Evolutionary conservation across 2,329 filamentous ascomycete species (phyloP), one percentile per base, ranked within the genome.

Genomic region (Purpureocillium lavendulum): DNA sequence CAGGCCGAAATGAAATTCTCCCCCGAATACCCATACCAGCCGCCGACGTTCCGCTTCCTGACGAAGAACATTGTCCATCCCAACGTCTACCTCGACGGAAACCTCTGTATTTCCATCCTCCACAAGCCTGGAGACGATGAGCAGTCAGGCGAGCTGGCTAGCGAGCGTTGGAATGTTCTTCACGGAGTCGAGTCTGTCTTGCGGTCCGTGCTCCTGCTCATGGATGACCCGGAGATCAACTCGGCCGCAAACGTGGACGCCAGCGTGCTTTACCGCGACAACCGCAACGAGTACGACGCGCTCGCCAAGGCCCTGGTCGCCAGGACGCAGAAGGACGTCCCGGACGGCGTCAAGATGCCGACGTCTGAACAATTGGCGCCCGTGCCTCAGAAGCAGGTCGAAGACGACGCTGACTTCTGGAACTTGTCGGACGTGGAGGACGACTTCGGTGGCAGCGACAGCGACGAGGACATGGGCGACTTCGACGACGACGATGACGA

Each of bases 191-290:
- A 97, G 66, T 94, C 88, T 3, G 89, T 98, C 29, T 75, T 98
- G 14, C 87, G 94, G 45, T 95, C 87, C 8, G 86, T 97, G 14
- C 76, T 97, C 7, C 83, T 92, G 6, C 77, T 98, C 3, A 79
- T 98, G 40, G 92, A 97, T 58, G 87, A 95, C 52, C 87, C 90
- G 12, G 90, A 98, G 62, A 87, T 94, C 53, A 87, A 81, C 51
- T 95, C 88, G 0, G 87, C 92, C 0, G 92, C 90, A 46, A 97
- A 97, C 58, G 89, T 97, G 40, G 90, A 97, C 51, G 90, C 92
- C 2, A 80, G 87, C 41, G 83, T 96, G 17, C 76, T 88, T 69
- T 82, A 94, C 54, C 81, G 90, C 44, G 87, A 89, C 50, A 64
- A 82, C 26, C 78, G 79, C 0, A 67, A 70, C 2, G 61, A 69